Base-by-base conservation (phyloP, 2,329 filamentous ascomycete genomes). In the Xenosphaeropsis pyriputrescens region DNA sequence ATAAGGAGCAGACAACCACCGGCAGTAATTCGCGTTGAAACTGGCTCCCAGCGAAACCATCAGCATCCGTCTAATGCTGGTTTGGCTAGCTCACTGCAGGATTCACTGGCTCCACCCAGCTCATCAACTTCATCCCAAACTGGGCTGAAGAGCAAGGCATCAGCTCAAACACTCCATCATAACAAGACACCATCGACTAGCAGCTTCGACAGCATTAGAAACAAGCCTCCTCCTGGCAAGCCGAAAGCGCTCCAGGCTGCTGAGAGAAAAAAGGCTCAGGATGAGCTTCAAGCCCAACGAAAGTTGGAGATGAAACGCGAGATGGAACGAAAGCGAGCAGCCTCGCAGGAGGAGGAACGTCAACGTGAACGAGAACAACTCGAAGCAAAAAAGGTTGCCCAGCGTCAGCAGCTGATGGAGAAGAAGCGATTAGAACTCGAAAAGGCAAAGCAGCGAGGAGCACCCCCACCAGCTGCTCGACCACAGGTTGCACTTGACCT, bases 251-350 rank as follows among this genome's bases (percentile, higher is more conserved):
- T 88, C 16, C 75, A 88, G 38, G 67, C 81, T 35, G 84, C 80
- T 2, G 81, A 84, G 30, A 79, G 77, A 51, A 88, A 86, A 57
- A 89, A 81, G 53, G 85, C 93, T 14, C 42, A 74, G 54, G 86
- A 93, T 49, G 85, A 93, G 53, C 75, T 77, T 35, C 83, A 86
- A 45, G 74, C 75, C 12, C 78, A 86, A 50, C 75, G 79, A 36
- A 89, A 85, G 51, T 77, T 79, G 7, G 83, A 93, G 15, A 77
- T 80, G 29, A 94, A 93, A 58, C 72, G 77, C 13, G 84, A 93
- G 49, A 63, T 82, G 26, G 85, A 93, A 53, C 76, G 81, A 35
- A 85, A 86, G 60, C 71, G 81, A 41, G 72, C 73, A 35, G 74
- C 72, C 5, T 57, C 63, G 14, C 76, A 79, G 47, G 76, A 80